Conservation (phyloP, 1,284 basidiomycete genomes). For the Cryptococcus sp. region DNA sequence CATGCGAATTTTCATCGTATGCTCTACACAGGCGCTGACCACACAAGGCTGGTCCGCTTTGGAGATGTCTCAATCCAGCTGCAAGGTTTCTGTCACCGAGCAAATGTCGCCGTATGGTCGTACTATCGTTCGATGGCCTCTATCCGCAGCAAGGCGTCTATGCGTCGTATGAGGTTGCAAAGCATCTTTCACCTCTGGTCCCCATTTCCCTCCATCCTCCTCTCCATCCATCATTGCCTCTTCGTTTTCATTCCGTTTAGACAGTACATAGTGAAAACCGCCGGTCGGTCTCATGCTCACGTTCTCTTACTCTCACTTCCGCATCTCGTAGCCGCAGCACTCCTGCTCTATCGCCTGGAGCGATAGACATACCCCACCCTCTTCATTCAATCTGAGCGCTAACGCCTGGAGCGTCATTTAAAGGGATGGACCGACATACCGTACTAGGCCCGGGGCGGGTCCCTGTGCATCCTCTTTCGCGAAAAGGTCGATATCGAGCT, state of each 20-base stretch:
- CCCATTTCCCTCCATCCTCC: not conserved
- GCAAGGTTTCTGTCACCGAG: too few species aligned
- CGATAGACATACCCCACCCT: not conserved
- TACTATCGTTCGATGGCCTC: too few species aligned
- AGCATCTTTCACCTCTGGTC: not conserved
- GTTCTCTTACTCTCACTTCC: not conserved
- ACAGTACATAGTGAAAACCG: conserved; percentile 5
- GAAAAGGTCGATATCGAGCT: not conserved
- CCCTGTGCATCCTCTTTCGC: not conserved
- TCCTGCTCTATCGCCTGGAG: not conserved
- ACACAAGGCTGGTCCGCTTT: too few species aligned
- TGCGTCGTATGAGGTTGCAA: too few species aligned
- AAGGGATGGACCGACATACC: not conserved
- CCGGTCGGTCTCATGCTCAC: conserved; percentile 15
- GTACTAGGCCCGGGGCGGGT: not conserved
- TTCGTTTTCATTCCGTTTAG: not conserved
- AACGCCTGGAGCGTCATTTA: not conserved
- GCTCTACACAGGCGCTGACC: too few species aligned
- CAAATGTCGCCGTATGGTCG: too few species aligned
- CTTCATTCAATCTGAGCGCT: not conserved
- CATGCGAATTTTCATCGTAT: too few species aligned
- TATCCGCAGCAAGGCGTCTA: too few species aligned
- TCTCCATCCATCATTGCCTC: not conserved
- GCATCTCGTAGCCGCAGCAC: not conserved
- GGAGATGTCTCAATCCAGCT: too few species aligned